These are phyloP conservation scores for Xylaria sp. DNA, from an alignment of 2,329 filamentous ascomycete species.

Conservation along the genomic window DNA sequence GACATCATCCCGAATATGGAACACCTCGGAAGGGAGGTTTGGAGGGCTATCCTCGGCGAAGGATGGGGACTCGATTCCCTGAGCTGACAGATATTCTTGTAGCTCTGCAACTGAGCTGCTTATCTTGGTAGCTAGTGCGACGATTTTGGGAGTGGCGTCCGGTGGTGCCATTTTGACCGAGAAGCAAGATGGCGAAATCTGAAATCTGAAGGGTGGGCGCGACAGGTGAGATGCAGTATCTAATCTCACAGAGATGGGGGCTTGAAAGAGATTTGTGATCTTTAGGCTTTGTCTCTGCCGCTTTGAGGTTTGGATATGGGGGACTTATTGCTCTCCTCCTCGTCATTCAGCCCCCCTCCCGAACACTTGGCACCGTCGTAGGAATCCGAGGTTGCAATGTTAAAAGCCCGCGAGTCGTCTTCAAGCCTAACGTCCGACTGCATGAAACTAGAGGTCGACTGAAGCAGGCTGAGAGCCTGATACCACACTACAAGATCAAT, in stretches of 20 bases:
- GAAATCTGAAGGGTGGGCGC: background rate
- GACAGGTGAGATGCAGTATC: background rate
- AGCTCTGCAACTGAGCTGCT: slow-evolving; percentile 23
- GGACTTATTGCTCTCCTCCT: background rate
- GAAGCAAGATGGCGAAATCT: slow-evolving; percentile 7
- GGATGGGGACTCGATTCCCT: slow-evolving; percentile 27
- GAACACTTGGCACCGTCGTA: no score
- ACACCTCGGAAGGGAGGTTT: slow-evolving; percentile 21
- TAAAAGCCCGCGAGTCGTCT: background rate
- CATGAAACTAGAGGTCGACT: background rate
- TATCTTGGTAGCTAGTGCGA: slow-evolving; percentile 24
- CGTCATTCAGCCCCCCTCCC: no score
- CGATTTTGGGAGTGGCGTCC: slow-evolving; percentile 15
- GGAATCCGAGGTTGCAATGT: no score
- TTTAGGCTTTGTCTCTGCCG: background rate
- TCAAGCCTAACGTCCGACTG: background rate
- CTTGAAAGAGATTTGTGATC: background rate
- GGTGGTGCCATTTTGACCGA: slow-evolving; percentile 14
- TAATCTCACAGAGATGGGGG: background rate
- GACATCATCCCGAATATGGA: slow-evolving; percentile 25
- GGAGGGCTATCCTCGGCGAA: slow-evolving; percentile 27
- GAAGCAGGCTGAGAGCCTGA: background rate
- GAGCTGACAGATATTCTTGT: slow-evolving; percentile 21
- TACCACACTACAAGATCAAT: no score
- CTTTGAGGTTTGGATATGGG: background rate